phyloP scores from a whole-genome alignment of 108 stramenopile species.

The Pinguiococcus pyrenoidosus region DNA sequence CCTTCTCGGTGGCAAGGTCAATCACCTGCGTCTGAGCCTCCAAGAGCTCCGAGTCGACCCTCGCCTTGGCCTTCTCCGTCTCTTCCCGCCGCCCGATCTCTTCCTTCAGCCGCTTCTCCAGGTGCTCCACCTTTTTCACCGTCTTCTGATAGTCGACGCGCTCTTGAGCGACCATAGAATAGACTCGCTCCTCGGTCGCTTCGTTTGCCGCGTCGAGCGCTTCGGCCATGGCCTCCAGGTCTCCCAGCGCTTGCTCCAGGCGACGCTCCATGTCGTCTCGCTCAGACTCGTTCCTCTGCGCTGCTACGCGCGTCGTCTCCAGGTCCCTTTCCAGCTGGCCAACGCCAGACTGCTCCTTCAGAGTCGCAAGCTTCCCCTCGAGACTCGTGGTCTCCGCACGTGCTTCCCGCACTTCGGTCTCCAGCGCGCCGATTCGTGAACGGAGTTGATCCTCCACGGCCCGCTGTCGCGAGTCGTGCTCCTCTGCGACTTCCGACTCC shows the following conservation, averaged over 20 bases:
- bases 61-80: no score
- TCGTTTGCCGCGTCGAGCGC: constrained; percentile 19
- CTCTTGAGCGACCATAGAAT: constrained; percentile 43
- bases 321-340: constrained; percentile 5
- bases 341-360: not conserved
- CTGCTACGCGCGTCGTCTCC: not conserved
- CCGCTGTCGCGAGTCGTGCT: not conserved
- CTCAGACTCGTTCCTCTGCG: not conserved
- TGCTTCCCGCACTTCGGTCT: constrained; percentile 4
- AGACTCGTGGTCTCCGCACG: not conserved
- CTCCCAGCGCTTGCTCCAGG: no score
- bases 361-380: not conserved
- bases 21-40: no score
- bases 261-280: not conserved
- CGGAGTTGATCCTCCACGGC: not conserved
- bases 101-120: constrained; percentile 46
- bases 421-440: no score
- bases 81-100: constrained; percentile 46
- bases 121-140: constrained; percentile 35
- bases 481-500: not conserved
- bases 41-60: no score
- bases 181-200: constrained; percentile 28
- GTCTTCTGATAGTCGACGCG: constrained; percentile 44
- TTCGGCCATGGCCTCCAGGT: no score
- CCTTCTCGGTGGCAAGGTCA: no score